Conservation (phyloP, 352 stramenopile species). For the Phytophthora fragariae region DNA sequence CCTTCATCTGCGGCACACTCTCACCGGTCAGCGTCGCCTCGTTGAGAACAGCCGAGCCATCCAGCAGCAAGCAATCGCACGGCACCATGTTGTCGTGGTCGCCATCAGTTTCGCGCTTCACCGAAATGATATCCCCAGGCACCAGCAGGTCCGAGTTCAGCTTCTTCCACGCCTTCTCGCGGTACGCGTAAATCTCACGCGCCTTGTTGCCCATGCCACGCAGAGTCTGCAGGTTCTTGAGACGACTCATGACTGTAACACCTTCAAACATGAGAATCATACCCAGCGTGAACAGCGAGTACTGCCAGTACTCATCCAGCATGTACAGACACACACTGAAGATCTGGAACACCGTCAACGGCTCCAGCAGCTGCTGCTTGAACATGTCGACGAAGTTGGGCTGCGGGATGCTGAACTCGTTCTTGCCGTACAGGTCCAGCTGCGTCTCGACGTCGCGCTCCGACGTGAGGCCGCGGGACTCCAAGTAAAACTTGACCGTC, state of each 20-base stretch:
- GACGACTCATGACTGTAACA: slow-evolving; percentile 95
- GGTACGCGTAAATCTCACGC: slow-evolving; percentile 92
- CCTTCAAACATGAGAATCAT: slow-evolving; percentile 99
- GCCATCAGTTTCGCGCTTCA: slow-evolving; percentile 89
- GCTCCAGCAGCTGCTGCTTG: slow-evolving; percentile 97
- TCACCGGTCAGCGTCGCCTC: slow-evolving; percentile 99
- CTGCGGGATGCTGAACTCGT: slow-evolving; percentile 96
- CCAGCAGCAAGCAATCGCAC: slow-evolving; percentile 96
- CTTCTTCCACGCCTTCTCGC: slow-evolving; percentile 85
- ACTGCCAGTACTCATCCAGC: slow-evolving; percentile 99
- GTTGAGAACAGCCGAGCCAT: slow-evolving; percentile 97
- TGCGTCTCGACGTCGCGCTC: slow-evolving; percentile 53
- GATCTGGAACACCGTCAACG: slow-evolving; percentile 99
- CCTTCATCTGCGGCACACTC: slow-evolving; percentile 98
- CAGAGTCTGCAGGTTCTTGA: slow-evolving; percentile 96
- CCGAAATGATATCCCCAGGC: slow-evolving; percentile 94
- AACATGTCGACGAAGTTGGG: slow-evolving; percentile 97
- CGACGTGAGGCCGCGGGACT: slow-evolving; percentile 51
- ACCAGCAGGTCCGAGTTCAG: slow-evolving; percentile 89
- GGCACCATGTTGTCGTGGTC: slow-evolving; percentile 91
- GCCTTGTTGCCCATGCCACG: slow-evolving; percentile 93
- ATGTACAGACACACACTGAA: slow-evolving; percentile 99
- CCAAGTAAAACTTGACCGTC: slow-evolving; percentile 70
- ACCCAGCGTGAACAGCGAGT: slow-evolving; percentile 98
- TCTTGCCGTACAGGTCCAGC: slow-evolving; percentile 87